These are phyloP conservation scores for Dalbergia cultrata DNA, from an alignment of 306 rosid species.

Conservation along the genomic window DNA sequence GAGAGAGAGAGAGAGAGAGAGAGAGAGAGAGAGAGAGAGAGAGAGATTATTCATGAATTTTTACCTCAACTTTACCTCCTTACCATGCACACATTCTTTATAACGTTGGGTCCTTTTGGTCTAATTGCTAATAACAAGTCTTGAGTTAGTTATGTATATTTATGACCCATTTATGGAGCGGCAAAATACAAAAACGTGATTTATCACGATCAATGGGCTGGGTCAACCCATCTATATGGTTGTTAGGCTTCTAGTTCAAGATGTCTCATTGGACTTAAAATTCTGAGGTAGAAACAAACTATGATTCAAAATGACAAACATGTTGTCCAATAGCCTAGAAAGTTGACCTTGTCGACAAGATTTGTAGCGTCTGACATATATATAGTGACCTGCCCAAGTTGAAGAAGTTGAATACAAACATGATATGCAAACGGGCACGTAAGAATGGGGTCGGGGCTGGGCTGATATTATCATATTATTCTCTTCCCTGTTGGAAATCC, in stretches of 20 bases:
- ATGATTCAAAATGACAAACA: background rate
- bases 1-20: no score
- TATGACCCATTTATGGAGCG: no score
- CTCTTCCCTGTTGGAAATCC: background rate
- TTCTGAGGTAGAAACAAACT: constrained; percentile 15
- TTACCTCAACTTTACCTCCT: no score
- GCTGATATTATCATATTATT: background rate
- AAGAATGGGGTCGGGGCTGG: background rate
- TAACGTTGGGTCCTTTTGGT: no score
- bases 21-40: no score
- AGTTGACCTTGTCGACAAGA: constrained; percentile 24
- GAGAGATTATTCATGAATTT: no score
- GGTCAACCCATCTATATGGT: constrained; percentile 6
- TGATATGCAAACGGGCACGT: background rate
- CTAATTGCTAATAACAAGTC: no score
- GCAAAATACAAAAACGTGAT: background rate
- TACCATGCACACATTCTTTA: no score
- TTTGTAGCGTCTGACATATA: background rate
- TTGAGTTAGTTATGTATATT: no score
- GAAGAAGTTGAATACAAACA: background rate
- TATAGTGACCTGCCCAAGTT: background rate
- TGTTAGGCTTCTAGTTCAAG: background rate
- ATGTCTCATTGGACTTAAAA: background rate
- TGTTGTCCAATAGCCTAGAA: constrained; percentile 31
- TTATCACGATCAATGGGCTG: background rate